phyloP scores from a whole-genome alignment of 768 basidiomycete genomes.

The Amanita jacksonii region DNA sequence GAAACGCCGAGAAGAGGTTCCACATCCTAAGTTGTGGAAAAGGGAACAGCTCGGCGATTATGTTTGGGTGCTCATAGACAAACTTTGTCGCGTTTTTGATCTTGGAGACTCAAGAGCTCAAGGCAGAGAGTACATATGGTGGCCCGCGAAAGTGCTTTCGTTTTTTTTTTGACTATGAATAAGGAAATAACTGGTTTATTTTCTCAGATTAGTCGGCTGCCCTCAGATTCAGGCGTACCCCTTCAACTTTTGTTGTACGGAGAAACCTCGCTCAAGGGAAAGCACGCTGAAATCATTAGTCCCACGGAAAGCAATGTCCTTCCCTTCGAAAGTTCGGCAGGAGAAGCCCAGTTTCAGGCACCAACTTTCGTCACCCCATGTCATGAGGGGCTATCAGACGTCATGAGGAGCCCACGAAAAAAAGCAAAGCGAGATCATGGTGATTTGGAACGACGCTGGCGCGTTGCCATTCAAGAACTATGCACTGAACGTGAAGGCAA shows the following conservation, averaged over 20 bases:
- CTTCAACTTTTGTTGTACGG: neutral
- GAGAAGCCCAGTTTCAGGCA: slow-evolving; percentile 28
- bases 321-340: slow-evolving; percentile 23
- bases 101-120: slow-evolving; percentile 4
- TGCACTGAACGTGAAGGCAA: neutral
- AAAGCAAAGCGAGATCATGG: slow-evolving; percentile 5
- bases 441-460: slow-evolving; percentile 3
- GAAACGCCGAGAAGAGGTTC: neutral
- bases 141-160: slow-evolving; percentile 60
- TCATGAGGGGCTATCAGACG: neutral
- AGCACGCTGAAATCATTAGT: slow-evolving; percentile 22
- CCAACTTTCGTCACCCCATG: slow-evolving; percentile 18
- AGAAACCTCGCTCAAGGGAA: slow-evolving; percentile 9
- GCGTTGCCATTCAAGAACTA: neutral
- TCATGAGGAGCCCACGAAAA: slow-evolving; percentile 4
- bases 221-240: neutral
- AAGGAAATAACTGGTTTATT: neutral
- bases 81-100: slow-evolving; percentile 24
- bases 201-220: slow-evolving; percentile 4
- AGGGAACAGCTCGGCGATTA: slow-evolving; percentile 4
- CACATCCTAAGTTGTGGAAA: slow-evolving; percentile 2
- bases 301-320: slow-evolving; percentile 33
- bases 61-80: slow-evolving; percentile 23
- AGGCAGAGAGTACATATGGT: slow-evolving; percentile 40
- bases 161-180: slow-evolving; percentile 3